phyloP scores from a whole-genome alignment of 352 stramenopile species.

The Globisporangium sylvaticum region DNA sequence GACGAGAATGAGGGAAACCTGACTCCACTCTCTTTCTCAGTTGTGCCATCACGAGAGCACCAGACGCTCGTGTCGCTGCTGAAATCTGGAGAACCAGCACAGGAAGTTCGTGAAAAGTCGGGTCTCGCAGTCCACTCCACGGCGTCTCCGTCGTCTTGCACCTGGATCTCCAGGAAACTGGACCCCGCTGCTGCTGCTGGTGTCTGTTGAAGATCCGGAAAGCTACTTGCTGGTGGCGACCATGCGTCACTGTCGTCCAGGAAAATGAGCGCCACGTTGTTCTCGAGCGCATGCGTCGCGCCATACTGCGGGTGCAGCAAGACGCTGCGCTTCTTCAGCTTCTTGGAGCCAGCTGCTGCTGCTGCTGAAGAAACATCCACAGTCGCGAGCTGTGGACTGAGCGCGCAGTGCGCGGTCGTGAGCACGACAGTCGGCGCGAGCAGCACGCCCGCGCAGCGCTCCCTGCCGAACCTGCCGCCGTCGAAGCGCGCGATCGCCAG shows the following conservation, averaged over 20 bases:
- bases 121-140: background rate
- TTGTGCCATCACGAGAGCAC: background rate
- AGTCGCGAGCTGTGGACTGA: background rate
- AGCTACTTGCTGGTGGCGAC: background rate
- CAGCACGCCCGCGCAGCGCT: constrained; percentile 5
- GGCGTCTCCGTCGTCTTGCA: background rate
- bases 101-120: background rate
- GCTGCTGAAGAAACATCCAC: background rate
- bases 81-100: background rate
- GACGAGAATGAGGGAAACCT: background rate
- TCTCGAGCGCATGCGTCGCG: background rate
- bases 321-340: background rate
- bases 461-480: constrained; percentile 3
- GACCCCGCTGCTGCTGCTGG: background rate
- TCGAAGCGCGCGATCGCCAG: constrained; percentile 2
- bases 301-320: constrained; percentile 1
- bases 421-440: constrained; percentile 4
- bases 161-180: constrained; percentile 3
- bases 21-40: no score
- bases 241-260: background rate
- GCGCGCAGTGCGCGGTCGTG: constrained; percentile 7
- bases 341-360: background rate
- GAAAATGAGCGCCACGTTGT: constrained; percentile 11
- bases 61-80: background rate
- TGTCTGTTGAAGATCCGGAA: background rate